Conservation (phyloP, 495 filamentous ascomycete species). For the Astrocystis sublimbata region DNA sequence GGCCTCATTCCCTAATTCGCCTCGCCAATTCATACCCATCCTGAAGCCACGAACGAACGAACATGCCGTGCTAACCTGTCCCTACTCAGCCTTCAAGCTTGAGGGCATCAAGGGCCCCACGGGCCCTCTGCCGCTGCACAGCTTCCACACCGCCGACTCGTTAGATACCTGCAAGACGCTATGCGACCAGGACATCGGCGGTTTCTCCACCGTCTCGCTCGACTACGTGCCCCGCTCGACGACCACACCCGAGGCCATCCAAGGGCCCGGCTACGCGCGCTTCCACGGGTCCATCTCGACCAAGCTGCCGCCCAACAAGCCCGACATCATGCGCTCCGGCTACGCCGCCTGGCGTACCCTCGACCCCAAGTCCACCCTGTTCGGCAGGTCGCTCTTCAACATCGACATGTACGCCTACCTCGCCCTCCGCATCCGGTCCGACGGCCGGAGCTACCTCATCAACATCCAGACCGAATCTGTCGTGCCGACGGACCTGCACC, state of each 20-base stretch:
- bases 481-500: constrained; percentile 89
- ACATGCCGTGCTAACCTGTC: constrained; percentile 1
- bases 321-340: constrained; percentile 70
- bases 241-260: constrained; percentile 34
- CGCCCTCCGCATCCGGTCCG: constrained; percentile 85
- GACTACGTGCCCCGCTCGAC: constrained; percentile 59
- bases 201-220: constrained; percentile 71
- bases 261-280: constrained; percentile 53
- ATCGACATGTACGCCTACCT: constrained; percentile 87
- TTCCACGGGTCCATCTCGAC: constrained; percentile 90
- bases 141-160: constrained; percentile 64
- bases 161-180: constrained; percentile 75
- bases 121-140: constrained; percentile 58
- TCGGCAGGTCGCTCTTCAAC: constrained; percentile 82
- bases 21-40: background rate
- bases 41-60: background rate
- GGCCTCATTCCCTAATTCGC: background rate
- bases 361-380: constrained; percentile 63
- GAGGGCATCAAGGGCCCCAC: constrained; percentile 58
- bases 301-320: constrained; percentile 71
- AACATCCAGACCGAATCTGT: constrained; percentile 95
- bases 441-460: constrained; percentile 89
- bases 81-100: constrained; percentile 39
- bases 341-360: constrained; percentile 85
- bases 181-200: constrained; percentile 83